A percentile compares a stretch with the other conserved stretches of the same genome.
These are phyloP conservation scores for Vigna hirtella DNA, from an alignment of 306 rosid species.

Conservation along the genomic window DNA sequence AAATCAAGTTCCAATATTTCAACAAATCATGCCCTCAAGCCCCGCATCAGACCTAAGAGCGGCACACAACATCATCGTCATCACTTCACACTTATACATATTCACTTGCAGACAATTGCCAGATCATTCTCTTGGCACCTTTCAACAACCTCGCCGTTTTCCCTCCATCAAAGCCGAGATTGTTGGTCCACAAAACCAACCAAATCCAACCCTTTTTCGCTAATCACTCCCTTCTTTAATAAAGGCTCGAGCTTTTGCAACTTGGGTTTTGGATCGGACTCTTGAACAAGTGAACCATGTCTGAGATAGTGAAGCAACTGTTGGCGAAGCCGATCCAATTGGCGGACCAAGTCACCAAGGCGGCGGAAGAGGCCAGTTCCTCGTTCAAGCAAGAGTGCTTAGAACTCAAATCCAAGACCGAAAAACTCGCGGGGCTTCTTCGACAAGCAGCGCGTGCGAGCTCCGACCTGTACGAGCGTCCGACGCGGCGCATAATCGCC, in stretches of 20 bases:
- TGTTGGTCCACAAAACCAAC: neutral
- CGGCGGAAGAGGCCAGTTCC: constrained; percentile 71
- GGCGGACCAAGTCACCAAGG: constrained; percentile 78
- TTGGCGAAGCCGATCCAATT: constrained; percentile 80
- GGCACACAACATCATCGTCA: neutral
- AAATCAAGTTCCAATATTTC: neutral
- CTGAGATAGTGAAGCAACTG: constrained; percentile 75
- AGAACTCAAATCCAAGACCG: constrained; percentile 76
- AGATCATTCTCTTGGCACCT: constrained; percentile 14
- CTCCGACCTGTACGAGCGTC: constrained; percentile 87
- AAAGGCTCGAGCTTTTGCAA: neutral
- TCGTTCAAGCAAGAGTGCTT: constrained; percentile 64
- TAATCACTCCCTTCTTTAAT: neutral
- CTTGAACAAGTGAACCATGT: constrained; percentile 47
- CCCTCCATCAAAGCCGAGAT: constrained; percentile 43
- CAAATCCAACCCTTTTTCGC: neutral
- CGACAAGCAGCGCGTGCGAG: constrained; percentile 88
- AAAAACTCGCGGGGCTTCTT: constrained; percentile 73
- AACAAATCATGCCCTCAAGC: constrained; percentile 3
- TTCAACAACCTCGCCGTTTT: constrained; percentile 29
- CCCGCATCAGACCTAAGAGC: neutral
- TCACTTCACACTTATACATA: neutral
- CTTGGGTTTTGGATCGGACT: constrained; percentile 39
- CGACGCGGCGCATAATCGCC: constrained; percentile 75
- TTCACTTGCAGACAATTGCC: neutral